phyloP scores from a whole-genome alignment of 2,329 filamentous ascomycete genomes.

The Diaporthe batatas region DNA sequence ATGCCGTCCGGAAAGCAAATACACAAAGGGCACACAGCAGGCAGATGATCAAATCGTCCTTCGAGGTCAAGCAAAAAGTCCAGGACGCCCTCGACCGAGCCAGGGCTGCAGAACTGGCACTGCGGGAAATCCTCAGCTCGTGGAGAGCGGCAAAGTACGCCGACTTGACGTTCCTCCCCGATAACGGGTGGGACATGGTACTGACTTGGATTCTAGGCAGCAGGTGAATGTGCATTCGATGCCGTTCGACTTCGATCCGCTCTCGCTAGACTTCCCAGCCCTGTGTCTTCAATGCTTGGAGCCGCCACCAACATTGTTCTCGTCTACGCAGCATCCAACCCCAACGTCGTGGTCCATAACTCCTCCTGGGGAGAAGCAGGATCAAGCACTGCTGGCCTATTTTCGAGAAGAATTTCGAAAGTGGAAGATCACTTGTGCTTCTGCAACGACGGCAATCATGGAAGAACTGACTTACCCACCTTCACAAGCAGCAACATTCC shows the following conservation, averaged over 20 bases:
- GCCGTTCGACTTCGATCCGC: conserved; percentile 85
- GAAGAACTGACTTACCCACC: conserved; percentile 68
- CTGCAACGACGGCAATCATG: conserved; percentile 61
- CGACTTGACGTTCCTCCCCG: not conserved
- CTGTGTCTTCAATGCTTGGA: conserved; percentile 86
- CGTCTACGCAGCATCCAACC: conserved; percentile 82
- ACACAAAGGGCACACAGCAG: conserved; percentile 62
- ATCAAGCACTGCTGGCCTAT: conserved; percentile 76
- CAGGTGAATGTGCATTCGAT: conserved; percentile 67
- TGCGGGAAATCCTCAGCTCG: conserved; percentile 85
- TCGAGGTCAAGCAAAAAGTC: conserved; percentile 73
- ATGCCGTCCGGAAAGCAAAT: conserved; percentile 53
- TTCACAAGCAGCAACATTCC: conserved; percentile 51
- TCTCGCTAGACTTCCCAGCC: conserved; percentile 86
- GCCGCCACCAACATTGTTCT: conserved; percentile 85
- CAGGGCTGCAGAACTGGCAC: conserved; percentile 84
- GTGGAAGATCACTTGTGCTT: conserved; percentile 70
- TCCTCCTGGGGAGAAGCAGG: conserved; percentile 80
- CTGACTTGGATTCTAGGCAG: conserved; percentile 55
- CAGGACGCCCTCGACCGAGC: conserved; percentile 83
- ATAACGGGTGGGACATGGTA: not conserved
- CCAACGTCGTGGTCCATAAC: conserved; percentile 84
- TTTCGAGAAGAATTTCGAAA: conserved; percentile 76
- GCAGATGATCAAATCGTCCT: conserved; percentile 69
- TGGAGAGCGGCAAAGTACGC: conserved; percentile 85